Evolutionary conservation across 257 asterid genomes (phyloP).

Genomic region (Marsdenia floribunda): DNA sequence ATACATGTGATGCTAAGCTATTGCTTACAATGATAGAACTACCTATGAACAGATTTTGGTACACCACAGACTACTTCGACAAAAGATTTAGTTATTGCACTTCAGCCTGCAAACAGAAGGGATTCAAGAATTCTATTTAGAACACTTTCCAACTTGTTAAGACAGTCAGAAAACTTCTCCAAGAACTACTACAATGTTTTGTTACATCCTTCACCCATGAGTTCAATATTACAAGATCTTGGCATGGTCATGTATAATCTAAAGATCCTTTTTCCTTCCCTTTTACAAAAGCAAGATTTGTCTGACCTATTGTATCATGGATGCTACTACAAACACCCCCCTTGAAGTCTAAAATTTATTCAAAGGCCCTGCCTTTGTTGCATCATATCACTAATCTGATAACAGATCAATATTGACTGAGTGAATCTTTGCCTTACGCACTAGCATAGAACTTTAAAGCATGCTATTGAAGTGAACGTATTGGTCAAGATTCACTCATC

Average conservation of each 20-base stretch:
- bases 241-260: background rate
- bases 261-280: background rate
- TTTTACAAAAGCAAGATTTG: background rate
- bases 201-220: background rate
- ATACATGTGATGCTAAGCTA: background rate
- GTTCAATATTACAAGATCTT: background rate
- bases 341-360: background rate
- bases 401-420: background rate
- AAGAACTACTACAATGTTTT: background rate
- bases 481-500: background rate
- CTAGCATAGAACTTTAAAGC: background rate
- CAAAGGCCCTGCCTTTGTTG: background rate
- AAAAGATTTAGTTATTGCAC: background rate
- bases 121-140: background rate
- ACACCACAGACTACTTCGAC: background rate
- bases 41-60: background rate
- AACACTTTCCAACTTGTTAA: background rate
- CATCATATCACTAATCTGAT: background rate
- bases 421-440: background rate
- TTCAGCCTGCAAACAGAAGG: background rate
- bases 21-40: background rate
- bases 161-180: background rate
- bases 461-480: background rate
- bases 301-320: background rate
- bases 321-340: background rate